Base-by-base conservation (phyloP, 306 rosid genomes). In the Comarum palustre region DNA sequence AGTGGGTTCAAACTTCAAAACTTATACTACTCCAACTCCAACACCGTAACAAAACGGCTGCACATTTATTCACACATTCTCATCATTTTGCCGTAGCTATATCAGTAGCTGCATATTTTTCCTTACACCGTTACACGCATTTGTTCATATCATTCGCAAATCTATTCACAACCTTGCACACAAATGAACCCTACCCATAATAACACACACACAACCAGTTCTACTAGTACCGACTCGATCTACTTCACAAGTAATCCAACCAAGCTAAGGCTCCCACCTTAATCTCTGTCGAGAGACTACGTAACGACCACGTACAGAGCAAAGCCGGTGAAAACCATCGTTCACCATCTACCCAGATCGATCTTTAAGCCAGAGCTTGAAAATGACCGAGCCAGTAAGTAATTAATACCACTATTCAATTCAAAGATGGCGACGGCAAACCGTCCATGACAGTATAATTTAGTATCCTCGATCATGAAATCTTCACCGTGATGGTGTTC, bases 1-100 rank as follows among this genome's bases (percentile, higher is more conserved):
- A 76, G 88, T 65, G 6, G 93, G 97, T 82, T 86, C 97, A 89
- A 86, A 89, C 93, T 92, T 87, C 97, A 85, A 93, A 89, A 86
- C 87, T 73, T 87, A 87, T 87, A 79, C 93, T 77, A 41, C 45
- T 41, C 80, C 59, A 31, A 19, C 29, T 51, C 72, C 57, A 63
- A 71, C 80, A 77, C 72, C 65, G 78, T 80, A 34, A 73, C 7
- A 27, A 62, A 78, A 70, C 86, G 79, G 80, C 82, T 71, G 82
- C 77, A 61, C 46, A 75, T 69, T 69, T 27, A 71, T 58, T 74
- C 76, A 55, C 72, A 73, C 68, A 72, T 60, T 31, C 72, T 76
- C 80, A 66, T 80, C 69, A 80, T 67, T 62, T 60, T 66, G 70
- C 74, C 45, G 57, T 52, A 65, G 70, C 81, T 74, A 41, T 10